Conservation (phyloP, 1,139 yeast genomes). For the Taphrina wiesneri region DNA sequence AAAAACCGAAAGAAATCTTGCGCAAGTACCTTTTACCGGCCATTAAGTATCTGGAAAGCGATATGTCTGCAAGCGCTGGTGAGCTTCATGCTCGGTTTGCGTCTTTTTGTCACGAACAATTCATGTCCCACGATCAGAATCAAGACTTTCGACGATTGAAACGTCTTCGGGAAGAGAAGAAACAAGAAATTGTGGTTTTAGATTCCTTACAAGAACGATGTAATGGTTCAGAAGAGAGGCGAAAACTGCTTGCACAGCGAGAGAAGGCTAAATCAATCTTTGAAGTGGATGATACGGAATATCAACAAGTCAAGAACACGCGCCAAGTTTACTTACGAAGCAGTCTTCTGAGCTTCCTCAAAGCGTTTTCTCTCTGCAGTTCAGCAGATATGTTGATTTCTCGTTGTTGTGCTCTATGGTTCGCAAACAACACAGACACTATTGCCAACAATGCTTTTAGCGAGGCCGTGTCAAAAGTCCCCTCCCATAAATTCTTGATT, state of each 20-base stretch:
- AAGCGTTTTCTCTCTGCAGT: slow-evolving; percentile 53
- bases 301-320: slow-evolving; percentile 49
- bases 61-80: slow-evolving; percentile 46
- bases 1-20: slow-evolving; percentile 61
- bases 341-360: slow-evolving; percentile 63
- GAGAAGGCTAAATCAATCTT: slow-evolving; percentile 52
- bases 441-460: slow-evolving; percentile 44
- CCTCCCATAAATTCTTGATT: slow-evolving; percentile 64
- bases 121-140: slow-evolving; percentile 51
- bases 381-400: slow-evolving; percentile 62
- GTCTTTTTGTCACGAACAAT: slow-evolving; percentile 70
- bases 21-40: slow-evolving; percentile 57
- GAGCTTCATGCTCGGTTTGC: slow-evolving; percentile 64
- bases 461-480: slow-evolving; percentile 50
- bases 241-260: slow-evolving; percentile 48
- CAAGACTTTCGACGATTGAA: slow-evolving; percentile 53
- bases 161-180: slow-evolving; percentile 49
- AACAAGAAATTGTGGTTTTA: slow-evolving; percentile 54
- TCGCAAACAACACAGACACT: slow-evolving; percentile 57
- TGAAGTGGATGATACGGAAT: slow-evolving; percentile 54
- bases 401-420: slow-evolving; percentile 82
- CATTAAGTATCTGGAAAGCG: slow-evolving; percentile 40
- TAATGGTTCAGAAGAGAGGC: slow-evolving; percentile 56
- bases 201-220: slow-evolving; percentile 48
- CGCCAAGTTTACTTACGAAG: slow-evolving; percentile 53